Base-by-base conservation (phyloP, 768 basidiomycete species). In the Boletus insuetus region DNA sequence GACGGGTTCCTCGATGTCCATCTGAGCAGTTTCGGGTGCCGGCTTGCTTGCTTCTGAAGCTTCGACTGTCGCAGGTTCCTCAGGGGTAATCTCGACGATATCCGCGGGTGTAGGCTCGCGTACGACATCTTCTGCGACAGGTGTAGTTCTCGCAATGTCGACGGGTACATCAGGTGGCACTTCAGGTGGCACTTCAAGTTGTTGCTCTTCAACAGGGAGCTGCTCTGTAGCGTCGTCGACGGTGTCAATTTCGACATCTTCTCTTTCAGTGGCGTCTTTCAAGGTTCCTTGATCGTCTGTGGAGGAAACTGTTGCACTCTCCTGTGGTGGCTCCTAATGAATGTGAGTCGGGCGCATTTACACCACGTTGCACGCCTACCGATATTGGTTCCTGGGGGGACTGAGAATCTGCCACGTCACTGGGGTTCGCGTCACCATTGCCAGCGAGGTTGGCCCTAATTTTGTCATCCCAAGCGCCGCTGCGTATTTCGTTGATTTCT, bases 401-500 rank as follows among this genome's bases (percentile, higher is more conserved):
- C 16, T 46, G 55, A 6, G 49, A 10, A 26, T 49, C 40, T 5
- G 43, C 46, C 40, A 49, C 32, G 22, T 59, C 58, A 46, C 4
- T 19, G 13, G 49, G 17, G 69, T 11, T 50, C 13, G 46, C 37
- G 38, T 39, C 11, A 43, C 32, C 53, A 48, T 53, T 58, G 22
- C 35, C 46, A 31, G 34, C 64, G 64, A 74, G 65, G 58, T 76
- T 61, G 53, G 65, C 64, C 56, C 62, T 70, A 17, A 87, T 80
- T 60, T 72, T 73, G 46, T 77, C 74, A 62, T 89, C 87, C 81
- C 84, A 83, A 49, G 72, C 69, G 1, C 91, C 90, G 13, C 79
- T 74, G 26, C 85, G 84, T 56, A 94, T 88, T 3, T 84, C 83
- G 47, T 89, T 83, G 43, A 94, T 90, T 70, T 95, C 93, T 4